Conservation (phyloP, 2,329 filamentous ascomycete genomes). For the Exophiala xenobiotica region DNA sequence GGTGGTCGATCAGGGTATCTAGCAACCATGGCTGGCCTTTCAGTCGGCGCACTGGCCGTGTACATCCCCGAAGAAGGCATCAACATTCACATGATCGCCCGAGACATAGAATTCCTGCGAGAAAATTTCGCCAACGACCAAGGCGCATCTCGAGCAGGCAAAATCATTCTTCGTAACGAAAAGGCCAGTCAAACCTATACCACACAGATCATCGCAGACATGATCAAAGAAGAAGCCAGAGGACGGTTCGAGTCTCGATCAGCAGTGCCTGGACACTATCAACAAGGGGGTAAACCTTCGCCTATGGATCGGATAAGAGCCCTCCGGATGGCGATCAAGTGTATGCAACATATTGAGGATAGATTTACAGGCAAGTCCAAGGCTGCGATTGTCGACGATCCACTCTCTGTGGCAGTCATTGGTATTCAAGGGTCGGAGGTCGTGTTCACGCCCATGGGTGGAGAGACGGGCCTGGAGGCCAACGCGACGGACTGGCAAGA, state of each 20-base stretch:
- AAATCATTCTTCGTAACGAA: slow-evolving; percentile 95
- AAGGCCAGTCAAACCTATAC: slow-evolving; percentile 87
- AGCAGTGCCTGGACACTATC: slow-evolving; percentile 89
- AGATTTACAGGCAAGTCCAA: slow-evolving; percentile 65
- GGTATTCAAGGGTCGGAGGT: slow-evolving; percentile 89
- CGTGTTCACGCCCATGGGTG: slow-evolving; percentile 76
- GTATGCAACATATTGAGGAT: slow-evolving; percentile 82
- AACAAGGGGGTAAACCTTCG: slow-evolving; percentile 88
- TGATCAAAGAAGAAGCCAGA: slow-evolving; percentile 90
- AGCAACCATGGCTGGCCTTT: slow-evolving; percentile 82
- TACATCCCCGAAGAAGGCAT: slow-evolving; percentile 98
- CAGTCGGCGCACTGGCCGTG: slow-evolving; percentile 87
- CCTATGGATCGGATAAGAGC: slow-evolving; percentile 95
- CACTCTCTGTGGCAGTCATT: slow-evolving; percentile 75
- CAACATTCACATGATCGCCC: slow-evolving; percentile 85
- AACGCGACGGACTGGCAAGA: slow-evolving; percentile 92
- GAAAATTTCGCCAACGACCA: slow-evolving; percentile 80
- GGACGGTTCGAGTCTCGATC: slow-evolving; percentile 90
- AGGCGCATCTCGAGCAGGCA: slow-evolving; percentile 84
- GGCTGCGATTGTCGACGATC: slow-evolving; percentile 69
- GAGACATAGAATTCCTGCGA: slow-evolving; percentile 85
- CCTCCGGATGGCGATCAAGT: slow-evolving; percentile 88
- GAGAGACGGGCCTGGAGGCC: slow-evolving; percentile 66
- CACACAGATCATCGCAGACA: slow-evolving; percentile 89
- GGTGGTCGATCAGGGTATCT: slow-evolving; percentile 93